Percentiles rank a stretch among this genome's conserved stretches.
phyloP scores from a whole-genome alignment of 441 rosid species.

The Gossypium laxum region DNA sequence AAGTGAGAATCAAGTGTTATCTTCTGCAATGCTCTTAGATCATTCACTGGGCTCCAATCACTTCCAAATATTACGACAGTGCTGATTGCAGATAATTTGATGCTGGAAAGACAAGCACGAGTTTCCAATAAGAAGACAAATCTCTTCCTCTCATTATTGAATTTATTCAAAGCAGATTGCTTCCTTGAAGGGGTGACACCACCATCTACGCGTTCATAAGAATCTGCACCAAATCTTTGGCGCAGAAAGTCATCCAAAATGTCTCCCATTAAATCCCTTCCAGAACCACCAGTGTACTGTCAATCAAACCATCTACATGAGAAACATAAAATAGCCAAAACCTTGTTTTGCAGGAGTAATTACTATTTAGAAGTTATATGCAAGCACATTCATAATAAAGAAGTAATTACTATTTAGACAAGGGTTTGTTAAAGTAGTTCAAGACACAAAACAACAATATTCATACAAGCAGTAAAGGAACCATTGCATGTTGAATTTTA shows the following conservation, averaged over 20 bases:
- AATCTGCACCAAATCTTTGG: constrained; percentile 64
- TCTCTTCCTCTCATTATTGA: constrained; percentile 58
- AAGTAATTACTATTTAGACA: not conserved
- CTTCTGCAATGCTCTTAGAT: constrained; percentile 63
- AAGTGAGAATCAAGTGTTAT: constrained; percentile 49
- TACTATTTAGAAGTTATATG: not conserved
- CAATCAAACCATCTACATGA: constrained; percentile 12
- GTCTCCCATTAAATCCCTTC: constrained; percentile 48
- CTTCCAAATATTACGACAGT: constrained; percentile 63
- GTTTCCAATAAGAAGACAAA: constrained; percentile 77
- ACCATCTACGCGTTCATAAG: constrained; percentile 70
- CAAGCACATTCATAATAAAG: not conserved
- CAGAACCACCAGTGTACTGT: constrained; percentile 54
- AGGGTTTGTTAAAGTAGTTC: not conserved
- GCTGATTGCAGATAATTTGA: constrained; percentile 67
- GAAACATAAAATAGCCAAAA: not conserved
- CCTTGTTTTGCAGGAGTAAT: not conserved
- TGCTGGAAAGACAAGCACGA: constrained; percentile 62
- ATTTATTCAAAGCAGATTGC: constrained; percentile 48
- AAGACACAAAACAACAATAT: not conserved
- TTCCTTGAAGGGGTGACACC: constrained; percentile 37
- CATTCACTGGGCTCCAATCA: constrained; percentile 69
- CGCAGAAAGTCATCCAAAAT: constrained; percentile 75
- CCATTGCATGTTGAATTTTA: not conserved
- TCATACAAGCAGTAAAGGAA: not conserved